These are phyloP conservation scores for Zymoseptoria pseudotritici DNA, from an alignment of 2,329 filamentous ascomycete genomes.

Conservation along the genomic window DNA sequence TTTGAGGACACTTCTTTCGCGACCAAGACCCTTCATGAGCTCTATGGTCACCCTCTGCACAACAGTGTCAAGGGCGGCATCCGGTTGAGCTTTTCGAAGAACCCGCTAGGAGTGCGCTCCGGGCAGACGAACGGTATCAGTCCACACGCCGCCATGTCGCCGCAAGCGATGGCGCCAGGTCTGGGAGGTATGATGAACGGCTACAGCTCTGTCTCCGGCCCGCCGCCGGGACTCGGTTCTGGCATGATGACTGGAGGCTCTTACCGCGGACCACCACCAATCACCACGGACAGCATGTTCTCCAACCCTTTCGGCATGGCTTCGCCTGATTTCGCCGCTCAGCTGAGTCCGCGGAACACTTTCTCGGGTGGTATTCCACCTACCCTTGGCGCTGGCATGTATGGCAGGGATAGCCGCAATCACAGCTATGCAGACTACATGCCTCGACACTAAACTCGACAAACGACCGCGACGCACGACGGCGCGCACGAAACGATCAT, in stretches of 20 bases:
- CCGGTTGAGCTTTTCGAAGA: slow-evolving; percentile 93
- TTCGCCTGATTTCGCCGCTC: slow-evolving; percentile 15
- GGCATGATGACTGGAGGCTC: slow-evolving; percentile 13
- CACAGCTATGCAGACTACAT: slow-evolving; percentile 7
- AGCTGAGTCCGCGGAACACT: slow-evolving; percentile 17
- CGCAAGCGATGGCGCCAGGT: slow-evolving; percentile 47
- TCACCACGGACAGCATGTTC: slow-evolving; percentile 23
- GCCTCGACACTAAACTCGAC: background rate
- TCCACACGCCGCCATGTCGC: slow-evolving; percentile 43
- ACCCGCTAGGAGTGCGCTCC: slow-evolving; percentile 84
- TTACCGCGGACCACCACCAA: slow-evolving; percentile 11
- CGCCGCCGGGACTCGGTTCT: slow-evolving; percentile 73
- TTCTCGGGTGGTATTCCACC: slow-evolving; percentile 24
- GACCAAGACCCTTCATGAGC: slow-evolving; percentile 79
- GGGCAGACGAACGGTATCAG: slow-evolving; percentile 55
- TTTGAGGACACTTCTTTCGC: slow-evolving; percentile 91
- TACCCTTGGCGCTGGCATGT: slow-evolving; percentile 21
- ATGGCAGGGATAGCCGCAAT: slow-evolving; percentile 14
- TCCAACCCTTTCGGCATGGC: slow-evolving; percentile 21
- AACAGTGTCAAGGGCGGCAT: slow-evolving; percentile 95
- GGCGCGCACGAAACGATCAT: background rate
- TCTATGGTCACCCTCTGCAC: slow-evolving; percentile 79
- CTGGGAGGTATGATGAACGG: slow-evolving; percentile 54
- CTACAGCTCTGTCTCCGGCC: slow-evolving; percentile 52
- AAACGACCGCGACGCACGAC: background rate